Conservation (phyloP, 2,329 filamentous ascomycete genomes). For the Gliomastix tumulicola region DNA sequence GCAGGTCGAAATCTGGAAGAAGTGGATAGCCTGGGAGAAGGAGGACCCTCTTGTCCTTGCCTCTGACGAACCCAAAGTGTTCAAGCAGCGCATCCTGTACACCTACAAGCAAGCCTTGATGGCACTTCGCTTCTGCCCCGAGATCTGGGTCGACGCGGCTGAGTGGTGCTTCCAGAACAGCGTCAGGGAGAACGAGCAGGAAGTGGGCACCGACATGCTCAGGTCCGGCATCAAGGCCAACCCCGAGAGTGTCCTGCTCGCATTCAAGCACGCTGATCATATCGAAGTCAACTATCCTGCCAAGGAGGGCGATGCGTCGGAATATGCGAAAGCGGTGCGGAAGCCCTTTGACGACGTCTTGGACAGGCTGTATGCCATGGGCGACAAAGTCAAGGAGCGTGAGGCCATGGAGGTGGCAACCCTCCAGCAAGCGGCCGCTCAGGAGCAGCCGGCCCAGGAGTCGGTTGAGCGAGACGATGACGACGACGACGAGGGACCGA, state of each 20-base stretch:
- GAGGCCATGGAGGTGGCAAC: constrained; percentile 52
- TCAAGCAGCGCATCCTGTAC: constrained; percentile 75
- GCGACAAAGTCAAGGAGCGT: constrained; percentile 62
- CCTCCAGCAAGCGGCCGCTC: constrained; percentile 44
- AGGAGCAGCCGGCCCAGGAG: constrained; percentile 24
- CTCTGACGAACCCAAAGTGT: constrained; percentile 68
- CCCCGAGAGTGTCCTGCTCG: constrained; percentile 85
- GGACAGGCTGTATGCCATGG: constrained; percentile 80
- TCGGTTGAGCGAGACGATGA: constrained; percentile 41
- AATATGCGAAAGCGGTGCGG: constrained; percentile 71
- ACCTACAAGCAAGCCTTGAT: constrained; percentile 92
- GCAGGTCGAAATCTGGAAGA: constrained; percentile 85
- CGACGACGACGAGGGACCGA: constrained; percentile 33
- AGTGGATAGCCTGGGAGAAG: constrained; percentile 94
- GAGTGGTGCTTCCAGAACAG: constrained; percentile 85
- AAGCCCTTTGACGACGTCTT: constrained; percentile 79
- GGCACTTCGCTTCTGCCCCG: constrained; percentile 89
- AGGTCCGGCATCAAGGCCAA: constrained; percentile 80
- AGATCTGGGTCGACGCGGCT: constrained; percentile 91
- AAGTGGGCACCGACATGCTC: constrained; percentile 67
- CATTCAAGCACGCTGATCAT: constrained; percentile 83
- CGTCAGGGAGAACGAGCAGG: constrained; percentile 52
- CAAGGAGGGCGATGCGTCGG: constrained; percentile 71
- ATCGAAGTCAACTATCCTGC: constrained; percentile 72
- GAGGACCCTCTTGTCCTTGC: constrained; percentile 83